Conservation (phyloP, 1,139 yeast species). For the Hemisphaericaspora xylofermentans region DNA sequence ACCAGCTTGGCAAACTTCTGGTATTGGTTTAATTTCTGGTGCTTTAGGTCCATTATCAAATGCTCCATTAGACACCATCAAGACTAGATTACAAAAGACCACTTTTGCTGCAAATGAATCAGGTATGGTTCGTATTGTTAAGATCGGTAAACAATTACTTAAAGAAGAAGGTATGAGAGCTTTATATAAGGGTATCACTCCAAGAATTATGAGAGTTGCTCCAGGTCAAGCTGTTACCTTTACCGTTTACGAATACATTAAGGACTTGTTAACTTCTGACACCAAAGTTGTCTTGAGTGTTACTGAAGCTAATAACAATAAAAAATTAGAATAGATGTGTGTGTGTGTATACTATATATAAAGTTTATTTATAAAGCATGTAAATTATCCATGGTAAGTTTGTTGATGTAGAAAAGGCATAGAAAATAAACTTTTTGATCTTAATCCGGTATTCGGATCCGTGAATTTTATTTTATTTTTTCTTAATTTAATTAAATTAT, state of each 20-base stretch:
- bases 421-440: background rate
- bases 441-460: background rate
- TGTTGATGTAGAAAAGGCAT: background rate
- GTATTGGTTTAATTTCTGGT: slow-evolving; percentile 89
- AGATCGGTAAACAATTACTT: slow-evolving; percentile 79
- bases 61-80: slow-evolving; percentile 96
- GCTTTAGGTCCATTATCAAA: slow-evolving; percentile 97
- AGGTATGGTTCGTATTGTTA: slow-evolving; percentile 70
- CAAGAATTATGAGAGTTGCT: slow-evolving; percentile 98
- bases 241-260: slow-evolving; percentile 90
- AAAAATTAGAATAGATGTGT: slow-evolving; percentile 15
- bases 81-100: slow-evolving; percentile 94
- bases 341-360: background rate
- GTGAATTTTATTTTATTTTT: background rate
- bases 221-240: slow-evolving; percentile 99
- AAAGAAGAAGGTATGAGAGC: slow-evolving; percentile 89
- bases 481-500: background rate
- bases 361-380: background rate
- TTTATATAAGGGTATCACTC: slow-evolving; percentile 94
- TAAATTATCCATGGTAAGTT: background rate
- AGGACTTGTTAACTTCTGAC: slow-evolving; percentile 57
- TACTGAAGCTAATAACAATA: slow-evolving; percentile 8
- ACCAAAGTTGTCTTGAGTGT: slow-evolving; percentile 9
- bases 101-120: slow-evolving; percentile 69
- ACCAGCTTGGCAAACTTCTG: slow-evolving; percentile 93